Base-by-base conservation (phyloP, 768 basidiomycete species). In the Suillus americanus region DNA sequence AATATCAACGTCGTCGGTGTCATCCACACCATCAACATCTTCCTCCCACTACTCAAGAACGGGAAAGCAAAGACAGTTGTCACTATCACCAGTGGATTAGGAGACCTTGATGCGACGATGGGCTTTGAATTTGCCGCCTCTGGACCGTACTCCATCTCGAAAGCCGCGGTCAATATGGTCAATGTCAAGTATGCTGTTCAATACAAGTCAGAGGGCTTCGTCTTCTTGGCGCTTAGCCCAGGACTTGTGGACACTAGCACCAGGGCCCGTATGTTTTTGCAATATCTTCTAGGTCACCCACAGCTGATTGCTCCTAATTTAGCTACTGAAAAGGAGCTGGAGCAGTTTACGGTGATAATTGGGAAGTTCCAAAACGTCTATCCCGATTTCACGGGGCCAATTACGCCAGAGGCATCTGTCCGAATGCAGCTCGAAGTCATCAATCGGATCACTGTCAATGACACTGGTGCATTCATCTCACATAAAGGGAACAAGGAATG, bases 101-200 rank as follows among this genome's bases (percentile, higher is more conserved):
- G 66, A 16, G 77, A 77, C 66, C 51, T 63, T 3, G 76, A 75
- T 3, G 37, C 75, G 23, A 71, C 68, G 2, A 50, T 76, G 23
- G 10, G 14, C 8, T 13, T 65, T n/a, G 71, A 64, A 13, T 62
- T 67, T 37, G 23, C 33, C 18, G 48, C 16, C 14, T 16, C 37
- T 20, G 62, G 66, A 5, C 65, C 75, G 10, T 82, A 82, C 69
- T 62, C 69, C 35, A 70, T 78, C 33, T 73, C 79, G 61, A 81
- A 82, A 70, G 74, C 76, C 5, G 80, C 76, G 3, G 43, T 78
- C 10, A 77, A 80, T 63, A 72, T 79, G 71, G 77, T 70, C 28
- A 67, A 74, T 16, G 77, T 72, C 20, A 79, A 80, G 66, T 81
- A 78, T 63, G 77, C 80, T 4, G 68, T 65, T 10, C 51, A 68